A percentile compares a stretch with the other conserved stretches of the same genome.
These are phyloP conservation scores for Colletotrichum sp. DNA, from an alignment of 2,329 filamentous ascomycete species.

Conservation along the genomic window DNA sequence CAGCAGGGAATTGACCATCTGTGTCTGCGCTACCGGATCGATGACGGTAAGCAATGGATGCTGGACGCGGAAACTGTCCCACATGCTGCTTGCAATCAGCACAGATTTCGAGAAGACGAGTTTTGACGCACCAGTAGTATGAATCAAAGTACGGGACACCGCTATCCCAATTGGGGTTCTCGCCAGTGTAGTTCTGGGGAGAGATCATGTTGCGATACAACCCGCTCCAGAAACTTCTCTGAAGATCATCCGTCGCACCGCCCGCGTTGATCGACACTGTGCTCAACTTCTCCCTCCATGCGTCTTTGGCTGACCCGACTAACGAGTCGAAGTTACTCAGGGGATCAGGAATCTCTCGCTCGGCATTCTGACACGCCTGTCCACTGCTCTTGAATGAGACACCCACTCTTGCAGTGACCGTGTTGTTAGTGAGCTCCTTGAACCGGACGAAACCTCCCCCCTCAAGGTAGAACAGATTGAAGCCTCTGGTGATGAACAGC, in stretches of 20 bases:
- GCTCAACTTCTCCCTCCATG: conserved; percentile 62
- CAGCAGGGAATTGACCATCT: conserved; percentile 67
- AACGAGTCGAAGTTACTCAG: conserved; percentile 54
- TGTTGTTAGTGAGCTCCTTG: conserved; percentile 42
- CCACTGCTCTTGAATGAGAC: conserved; percentile 67
- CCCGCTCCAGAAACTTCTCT: conserved; percentile 67
- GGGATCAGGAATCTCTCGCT: conserved; percentile 57
- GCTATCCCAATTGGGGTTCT: conserved; percentile 67
- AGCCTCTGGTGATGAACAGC: conserved; percentile 41
- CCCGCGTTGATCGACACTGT: conserved; percentile 55
- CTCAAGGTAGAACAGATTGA: conserved; percentile 46
- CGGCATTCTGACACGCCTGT: conserved; percentile 67
- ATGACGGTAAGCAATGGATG: conserved; percentile 68
- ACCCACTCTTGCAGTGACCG: conserved; percentile 64
- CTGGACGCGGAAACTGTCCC: conserved; percentile 68
- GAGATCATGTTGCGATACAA: conserved; percentile 66
- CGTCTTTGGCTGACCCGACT: conserved; percentile 51
- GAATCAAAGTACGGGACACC: conserved; percentile 69
- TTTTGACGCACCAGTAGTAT: conserved; percentile 34
- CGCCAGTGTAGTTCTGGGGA: conserved; percentile 70
- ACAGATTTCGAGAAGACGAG: not conserved
- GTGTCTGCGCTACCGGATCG: conserved; percentile 62
- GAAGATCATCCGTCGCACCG: conserved; percentile 53
- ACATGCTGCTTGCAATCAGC: conserved; percentile 44
- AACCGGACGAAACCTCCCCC: conserved; percentile 64